A percentile compares a stretch with the other conserved stretches of the same genome.
phyloP scores from a whole-genome alignment of 257 asterid species.

The Solanum corneliomulleri region DNA sequence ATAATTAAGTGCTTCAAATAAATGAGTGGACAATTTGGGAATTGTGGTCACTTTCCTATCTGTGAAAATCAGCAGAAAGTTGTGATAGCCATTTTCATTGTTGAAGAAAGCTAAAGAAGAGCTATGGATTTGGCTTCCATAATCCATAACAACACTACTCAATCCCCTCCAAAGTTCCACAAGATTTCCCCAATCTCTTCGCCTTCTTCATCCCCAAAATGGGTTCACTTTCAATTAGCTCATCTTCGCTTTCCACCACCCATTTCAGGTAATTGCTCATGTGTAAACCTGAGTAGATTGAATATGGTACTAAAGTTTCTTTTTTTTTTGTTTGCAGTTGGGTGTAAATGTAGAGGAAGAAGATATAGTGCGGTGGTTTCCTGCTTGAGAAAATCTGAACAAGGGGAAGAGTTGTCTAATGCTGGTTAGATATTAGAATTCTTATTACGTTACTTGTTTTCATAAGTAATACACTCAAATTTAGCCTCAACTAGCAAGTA shows the following conservation, averaged over 20 bases:
- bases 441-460: not conserved
- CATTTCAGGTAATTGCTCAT: conserved; percentile 21
- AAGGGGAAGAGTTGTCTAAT: conserved; percentile 44
- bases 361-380: conserved; percentile 20
- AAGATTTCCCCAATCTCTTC: conserved; percentile 19
- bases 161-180: conserved; percentile 14
- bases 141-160: conserved; percentile 21
- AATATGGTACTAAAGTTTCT: too few relatives aligned
- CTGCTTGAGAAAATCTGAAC: conserved; percentile 48
- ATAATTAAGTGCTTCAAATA: too few relatives aligned
- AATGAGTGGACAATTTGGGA: not conserved
- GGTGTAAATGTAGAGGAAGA: conserved; percentile 13
- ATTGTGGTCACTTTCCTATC: not conserved
- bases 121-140: conserved; percentile 49
- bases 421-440: conserved; percentile 21
- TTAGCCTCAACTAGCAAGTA: not conserved
- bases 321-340: conserved; percentile 17
- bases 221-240: conserved; percentile 24
- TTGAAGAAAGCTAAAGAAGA: not conserved
- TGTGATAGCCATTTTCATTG: not conserved
- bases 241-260: conserved; percentile 23
- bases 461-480: not conserved
- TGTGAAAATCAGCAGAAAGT: not conserved
- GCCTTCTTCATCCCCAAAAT: conserved; percentile 11
- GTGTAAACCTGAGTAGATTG: not conserved